These are phyloP conservation scores for Hypomyces perniciosus DNA, from an alignment of 2,329 filamentous ascomycete species.

Conservation along the genomic window DNA sequence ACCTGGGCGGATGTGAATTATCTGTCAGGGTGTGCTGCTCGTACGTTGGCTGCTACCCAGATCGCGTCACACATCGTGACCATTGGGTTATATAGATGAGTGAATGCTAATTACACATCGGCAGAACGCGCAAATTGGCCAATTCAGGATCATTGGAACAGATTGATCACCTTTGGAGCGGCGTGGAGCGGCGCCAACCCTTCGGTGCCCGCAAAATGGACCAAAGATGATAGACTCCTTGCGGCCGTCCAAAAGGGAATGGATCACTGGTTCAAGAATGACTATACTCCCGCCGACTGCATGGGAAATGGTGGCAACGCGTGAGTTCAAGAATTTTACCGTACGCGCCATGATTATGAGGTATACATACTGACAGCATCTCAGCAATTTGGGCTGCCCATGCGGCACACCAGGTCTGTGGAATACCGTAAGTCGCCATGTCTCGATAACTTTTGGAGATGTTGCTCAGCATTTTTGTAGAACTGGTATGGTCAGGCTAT, in stretches of 20 bases:
- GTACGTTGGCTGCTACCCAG: slow-evolving; percentile 10
- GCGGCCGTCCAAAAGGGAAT: slow-evolving; percentile 15
- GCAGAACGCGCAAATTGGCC: slow-evolving; percentile 21
- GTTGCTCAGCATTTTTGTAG: slow-evolving; percentile 2
- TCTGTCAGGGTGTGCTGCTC: slow-evolving; percentile 17
- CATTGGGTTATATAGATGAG: too few relatives aligned
- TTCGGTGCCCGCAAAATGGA: slow-evolving; percentile 14
- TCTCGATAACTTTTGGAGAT: background rate
- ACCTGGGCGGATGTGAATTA: slow-evolving; percentile 21
- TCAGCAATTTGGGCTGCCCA: slow-evolving; percentile 10
- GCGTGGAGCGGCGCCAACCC: slow-evolving; percentile 21
- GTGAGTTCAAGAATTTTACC: slow-evolving; percentile 4
- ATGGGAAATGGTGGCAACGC: slow-evolving; percentile 17
- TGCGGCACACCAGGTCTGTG: slow-evolving; percentile 18
- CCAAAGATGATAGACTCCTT: slow-evolving; percentile 11
- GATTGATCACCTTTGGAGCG: slow-evolving; percentile 17
- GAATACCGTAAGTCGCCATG: slow-evolving; percentile 14
- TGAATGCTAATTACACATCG: background rate
- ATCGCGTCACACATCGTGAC: background rate
- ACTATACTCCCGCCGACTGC: slow-evolving; percentile 17
- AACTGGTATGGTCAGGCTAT: slow-evolving; percentile 22
- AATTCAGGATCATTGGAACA: slow-evolving; percentile 20
- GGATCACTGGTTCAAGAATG: slow-evolving; percentile 21
- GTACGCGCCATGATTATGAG: background rate
- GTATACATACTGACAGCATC: background rate